Percentiles rank a stretch among this genome's conserved stretches.
These are phyloP conservation scores for Trichoderma erinaceum DNA, from an alignment of 495 filamentous ascomycete species.

Conservation along the genomic window DNA sequence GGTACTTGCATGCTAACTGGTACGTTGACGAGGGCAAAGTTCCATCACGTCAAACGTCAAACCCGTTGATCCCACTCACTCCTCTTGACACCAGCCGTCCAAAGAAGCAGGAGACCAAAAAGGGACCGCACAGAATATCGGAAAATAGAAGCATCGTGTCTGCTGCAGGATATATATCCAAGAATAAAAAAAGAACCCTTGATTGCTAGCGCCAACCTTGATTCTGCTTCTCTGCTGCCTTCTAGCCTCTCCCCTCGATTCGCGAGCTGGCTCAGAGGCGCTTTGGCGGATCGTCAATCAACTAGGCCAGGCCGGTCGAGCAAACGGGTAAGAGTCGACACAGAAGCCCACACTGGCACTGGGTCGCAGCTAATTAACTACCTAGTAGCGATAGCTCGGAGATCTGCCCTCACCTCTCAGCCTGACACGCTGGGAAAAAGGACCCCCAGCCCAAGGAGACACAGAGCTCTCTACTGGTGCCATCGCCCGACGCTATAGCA, in stretches of 20 bases:
- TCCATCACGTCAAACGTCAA: background rate
- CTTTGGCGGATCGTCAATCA: background rate
- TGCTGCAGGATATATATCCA: background rate
- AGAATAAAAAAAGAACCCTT: background rate
- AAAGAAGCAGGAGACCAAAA: no score
- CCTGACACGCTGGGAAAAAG: background rate
- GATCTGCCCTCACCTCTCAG: background rate
- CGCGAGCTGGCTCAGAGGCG: background rate
- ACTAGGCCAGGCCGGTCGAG: background rate
- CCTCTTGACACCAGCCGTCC: no score
- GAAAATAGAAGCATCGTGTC: background rate
- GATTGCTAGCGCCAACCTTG: background rate
- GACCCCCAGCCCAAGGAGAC: background rate
- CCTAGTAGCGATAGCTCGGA: background rate
- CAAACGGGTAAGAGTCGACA: constrained; percentile 1
- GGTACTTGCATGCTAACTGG: background rate
- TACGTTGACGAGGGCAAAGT: background rate
- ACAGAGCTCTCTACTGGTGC: background rate
- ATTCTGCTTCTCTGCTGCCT: background rate
- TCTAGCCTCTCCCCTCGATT: background rate
- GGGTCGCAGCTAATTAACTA: background rate
- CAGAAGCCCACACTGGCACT: background rate
- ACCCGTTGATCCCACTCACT: background rate
- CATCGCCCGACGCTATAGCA: constrained; percentile 12
- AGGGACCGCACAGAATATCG: no score